These are phyloP conservation scores for Ceraceosorus guamensis DNA, from an alignment of 1,284 basidiomycete genomes.

Conservation along the genomic window DNA sequence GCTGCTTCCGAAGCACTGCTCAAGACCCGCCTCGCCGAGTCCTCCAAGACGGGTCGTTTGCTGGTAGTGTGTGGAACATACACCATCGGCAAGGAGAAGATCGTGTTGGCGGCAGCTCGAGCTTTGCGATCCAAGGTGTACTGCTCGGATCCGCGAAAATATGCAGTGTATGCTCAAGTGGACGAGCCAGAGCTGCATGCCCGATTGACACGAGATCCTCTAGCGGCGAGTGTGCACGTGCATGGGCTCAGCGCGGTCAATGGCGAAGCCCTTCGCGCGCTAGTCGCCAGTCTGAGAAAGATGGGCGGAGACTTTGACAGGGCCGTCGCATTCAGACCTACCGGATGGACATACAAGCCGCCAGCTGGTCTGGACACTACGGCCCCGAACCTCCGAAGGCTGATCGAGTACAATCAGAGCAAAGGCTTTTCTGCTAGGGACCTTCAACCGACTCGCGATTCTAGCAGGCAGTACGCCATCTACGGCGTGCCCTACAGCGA, in stretches of 20 bases:
- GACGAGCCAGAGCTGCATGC: slow-evolving; percentile 63
- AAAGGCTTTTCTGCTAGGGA: slow-evolving; percentile 62
- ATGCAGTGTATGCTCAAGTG: slow-evolving; percentile 34
- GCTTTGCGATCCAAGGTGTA: slow-evolving; percentile 78
- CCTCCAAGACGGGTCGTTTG: slow-evolving; percentile 31
- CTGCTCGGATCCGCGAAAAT: slow-evolving; percentile 60
- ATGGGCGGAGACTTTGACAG: slow-evolving; percentile 68
- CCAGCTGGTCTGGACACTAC: slow-evolving; percentile 59
- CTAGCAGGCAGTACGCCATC: slow-evolving; percentile 64
- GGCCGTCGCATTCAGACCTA: slow-evolving; percentile 78
- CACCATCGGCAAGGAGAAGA: slow-evolving; percentile 91
- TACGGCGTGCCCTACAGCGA: slow-evolving; percentile 87
- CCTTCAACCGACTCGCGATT: slow-evolving; percentile 63
- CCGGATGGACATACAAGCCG: slow-evolving; percentile 80
- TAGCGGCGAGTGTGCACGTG: slow-evolving; percentile 72
- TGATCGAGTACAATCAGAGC: slow-evolving; percentile 61
- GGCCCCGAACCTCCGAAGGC: slow-evolving; percentile 15
- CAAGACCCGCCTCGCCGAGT: neutral
- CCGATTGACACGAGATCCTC: slow-evolving; percentile 69
- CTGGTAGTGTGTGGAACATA: slow-evolving; percentile 92
- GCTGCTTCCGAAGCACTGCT: no score
- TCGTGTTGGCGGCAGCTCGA: slow-evolving; percentile 85
- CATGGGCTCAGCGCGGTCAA: slow-evolving; percentile 72
- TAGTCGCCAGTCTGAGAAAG: slow-evolving; percentile 57
- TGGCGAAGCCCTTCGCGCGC: slow-evolving; percentile 68